Evolutionary conservation across 2,329 filamentous ascomycete species (phyloP).

Genomic region (Spiromastix sp.): DNA sequence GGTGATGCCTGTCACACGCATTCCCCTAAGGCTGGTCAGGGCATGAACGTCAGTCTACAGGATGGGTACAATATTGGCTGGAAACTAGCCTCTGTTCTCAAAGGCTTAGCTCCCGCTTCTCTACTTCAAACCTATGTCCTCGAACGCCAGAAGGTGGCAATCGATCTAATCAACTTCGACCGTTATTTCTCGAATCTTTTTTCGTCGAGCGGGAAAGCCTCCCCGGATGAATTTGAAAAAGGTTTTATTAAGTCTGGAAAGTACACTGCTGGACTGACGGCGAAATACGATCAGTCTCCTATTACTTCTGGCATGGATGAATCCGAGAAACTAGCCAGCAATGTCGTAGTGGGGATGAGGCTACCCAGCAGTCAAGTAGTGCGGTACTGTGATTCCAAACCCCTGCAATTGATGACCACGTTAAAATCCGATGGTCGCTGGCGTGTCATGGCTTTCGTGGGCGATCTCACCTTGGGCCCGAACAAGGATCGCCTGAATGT

Average conservation of each 20-base stretch:
- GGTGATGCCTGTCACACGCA: constrained; percentile 62
- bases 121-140: constrained; percentile 44
- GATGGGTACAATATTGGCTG: constrained; percentile 52
- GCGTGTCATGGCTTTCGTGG: constrained; percentile 41
- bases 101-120: constrained; percentile 30
- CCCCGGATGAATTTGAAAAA: constrained; percentile 42
- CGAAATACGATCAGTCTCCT: constrained; percentile 42
- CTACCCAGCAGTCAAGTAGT: constrained; percentile 49
- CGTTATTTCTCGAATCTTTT: constrained; percentile 46
- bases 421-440: constrained; percentile 44
- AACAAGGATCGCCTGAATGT: constrained; percentile 23
- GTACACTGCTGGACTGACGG: constrained; percentile 52
- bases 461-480: constrained; percentile 27
- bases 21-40: constrained; percentile 61
- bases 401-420: constrained; percentile 41
- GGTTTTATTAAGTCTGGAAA: constrained; percentile 48
- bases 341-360: constrained; percentile 37
- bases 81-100: constrained; percentile 45
- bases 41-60: constrained; percentile 43
- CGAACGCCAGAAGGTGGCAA: constrained; percentile 43
- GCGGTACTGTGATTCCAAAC: constrained; percentile 48
- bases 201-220: constrained; percentile 33
- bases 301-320: constrained; percentile 33
- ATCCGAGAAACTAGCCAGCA: constrained; percentile 25
- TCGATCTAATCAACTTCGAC: constrained; percentile 53